phyloP scores from a whole-genome alignment of 148 eudicot species.

The Chenopodium album region DNA sequence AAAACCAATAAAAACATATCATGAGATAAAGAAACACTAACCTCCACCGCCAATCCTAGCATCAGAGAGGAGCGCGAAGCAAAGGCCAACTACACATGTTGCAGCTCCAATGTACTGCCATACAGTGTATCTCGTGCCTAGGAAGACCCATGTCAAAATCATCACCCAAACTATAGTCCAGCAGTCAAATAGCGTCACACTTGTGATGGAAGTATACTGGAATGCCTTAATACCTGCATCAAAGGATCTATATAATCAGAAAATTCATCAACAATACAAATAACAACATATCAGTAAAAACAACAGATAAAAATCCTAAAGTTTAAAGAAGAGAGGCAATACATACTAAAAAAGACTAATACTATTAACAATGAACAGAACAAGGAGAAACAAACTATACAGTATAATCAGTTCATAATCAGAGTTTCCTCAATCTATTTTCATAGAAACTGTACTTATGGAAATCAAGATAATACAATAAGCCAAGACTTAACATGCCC shows the following conservation, averaged over 20 bases:
- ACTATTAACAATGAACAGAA: neutral
- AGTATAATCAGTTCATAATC: too few species aligned
- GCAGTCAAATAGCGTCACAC: constrained; percentile 82
- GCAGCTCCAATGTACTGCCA: constrained; percentile 78
- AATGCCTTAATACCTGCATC: constrained; percentile 77
- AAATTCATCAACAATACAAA: neutral
- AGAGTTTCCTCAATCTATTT: too few species aligned
- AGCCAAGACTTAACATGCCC: neutral
- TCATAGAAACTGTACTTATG: neutral
- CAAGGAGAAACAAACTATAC: neutral
- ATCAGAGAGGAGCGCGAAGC: constrained; percentile 74
- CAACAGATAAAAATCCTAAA: neutral
- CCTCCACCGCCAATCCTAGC: constrained; percentile 77
- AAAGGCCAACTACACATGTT: constrained; percentile 65
- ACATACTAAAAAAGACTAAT: too few species aligned
- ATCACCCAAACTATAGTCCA: constrained; percentile 76
- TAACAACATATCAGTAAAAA: neutral
- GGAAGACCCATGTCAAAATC: constrained; percentile 65
- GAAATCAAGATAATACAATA: neutral
- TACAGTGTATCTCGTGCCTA: constrained; percentile 69
- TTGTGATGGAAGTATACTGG: constrained; percentile 81
- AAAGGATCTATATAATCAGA: neutral
- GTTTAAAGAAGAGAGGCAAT: too few species aligned
- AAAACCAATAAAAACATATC: too few species aligned
- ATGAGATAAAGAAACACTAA: constrained; percentile 27